Percentiles rank a stretch among this genome's conserved stretches.
Conservation (phyloP, 1,284 basidiomycete species). For the Tilletia walkeri region DNA sequence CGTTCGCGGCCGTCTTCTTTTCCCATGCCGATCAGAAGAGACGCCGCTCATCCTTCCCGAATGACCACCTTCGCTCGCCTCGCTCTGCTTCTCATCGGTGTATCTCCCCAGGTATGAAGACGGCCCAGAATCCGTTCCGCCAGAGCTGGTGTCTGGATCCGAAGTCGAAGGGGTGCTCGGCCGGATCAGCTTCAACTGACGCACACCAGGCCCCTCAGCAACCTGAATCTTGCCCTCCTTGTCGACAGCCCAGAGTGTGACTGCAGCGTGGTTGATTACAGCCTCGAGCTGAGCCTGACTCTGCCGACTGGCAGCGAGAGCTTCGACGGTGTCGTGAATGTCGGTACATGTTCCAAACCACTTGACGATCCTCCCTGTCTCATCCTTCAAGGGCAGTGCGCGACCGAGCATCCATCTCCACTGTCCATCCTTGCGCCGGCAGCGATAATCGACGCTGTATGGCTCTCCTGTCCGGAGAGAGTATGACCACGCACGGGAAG, state of each 20-base stretch:
- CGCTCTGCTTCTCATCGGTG: conserved; percentile 34
- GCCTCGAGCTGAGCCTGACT: conserved; percentile 45
- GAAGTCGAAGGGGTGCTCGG: conserved; percentile 43
- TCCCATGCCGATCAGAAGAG: background rate
- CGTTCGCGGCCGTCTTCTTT: conserved; percentile 11
- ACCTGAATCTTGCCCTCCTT: conserved; percentile 43
- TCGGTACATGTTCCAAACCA: conserved; percentile 56
- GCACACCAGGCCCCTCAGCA: conserved; percentile 48
- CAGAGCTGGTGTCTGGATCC: conserved; percentile 27
- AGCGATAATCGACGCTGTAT: conserved; percentile 55
- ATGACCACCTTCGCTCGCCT: conserved; percentile 33
- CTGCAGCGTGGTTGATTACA: conserved; percentile 51
- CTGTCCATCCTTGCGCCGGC: conserved; percentile 43
- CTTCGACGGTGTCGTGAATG: conserved; percentile 49
- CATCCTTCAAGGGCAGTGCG: conserved; percentile 48
- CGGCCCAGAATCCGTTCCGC: conserved; percentile 30
- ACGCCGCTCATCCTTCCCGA: conserved; percentile 24
- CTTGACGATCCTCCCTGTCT: conserved; percentile 45
- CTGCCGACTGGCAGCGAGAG: conserved; percentile 42
- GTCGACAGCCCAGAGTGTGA: conserved; percentile 50
- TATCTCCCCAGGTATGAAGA: conserved; percentile 22
- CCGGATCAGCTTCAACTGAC: conserved; percentile 40
- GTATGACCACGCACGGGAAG: conserved; percentile 48
- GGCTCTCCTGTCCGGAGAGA: conserved; percentile 55
- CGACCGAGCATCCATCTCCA: conserved; percentile 54